Base-by-base conservation (phyloP, 1,139 yeast genomes). In the Groenewaldozyma auringiensis region DNA sequence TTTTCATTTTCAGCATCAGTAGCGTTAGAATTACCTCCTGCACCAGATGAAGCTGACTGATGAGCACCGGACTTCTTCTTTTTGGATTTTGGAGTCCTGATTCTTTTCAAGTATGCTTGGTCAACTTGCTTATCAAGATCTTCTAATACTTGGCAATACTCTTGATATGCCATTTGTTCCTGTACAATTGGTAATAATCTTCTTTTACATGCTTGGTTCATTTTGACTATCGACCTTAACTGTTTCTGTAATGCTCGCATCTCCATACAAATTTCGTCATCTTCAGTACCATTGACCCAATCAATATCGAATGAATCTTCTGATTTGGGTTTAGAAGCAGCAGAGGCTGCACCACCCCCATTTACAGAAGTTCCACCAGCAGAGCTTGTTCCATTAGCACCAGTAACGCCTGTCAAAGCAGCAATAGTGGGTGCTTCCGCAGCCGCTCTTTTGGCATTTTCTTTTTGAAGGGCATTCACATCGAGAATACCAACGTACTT, bases 91-190 rank as follows among this genome's bases (percentile, higher is more conserved):
- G 82, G 83, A n/a, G 81, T 87, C 56, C 89, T 79, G 50, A 85
- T 75, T 49, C 96, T 73, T 64, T 89, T 85, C 56, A 84, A 70
- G 61, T 88, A 92, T 11, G 95, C 92, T 64, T 87, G 97, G 62
- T 94, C 98, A 22, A 92, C 92, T 65, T 94, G 98, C 61, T 89
- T 92, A 63, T 94, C 96, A 55, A 94, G 71, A 61, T 92, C 97
- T 48, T 92, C 97, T 51, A 89, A 66, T 46, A 94, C 88, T 13
- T 94, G 84, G 47, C 81, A 71, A 62, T 87, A 94, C 62, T 94
- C 98, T 62, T 92, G 96, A 78, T 92, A 92, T 21, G 97, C 96
- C 58, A 94, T 73, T 57, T 86, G 95, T 50, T 85, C 94, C 57
- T 88, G 92, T n/a, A 89, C 75, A 0, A 83, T 57, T 0, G 95